Base-by-base conservation (phyloP, 2,329 filamentous ascomycete species). In the Pezicula carpinea region DNA sequence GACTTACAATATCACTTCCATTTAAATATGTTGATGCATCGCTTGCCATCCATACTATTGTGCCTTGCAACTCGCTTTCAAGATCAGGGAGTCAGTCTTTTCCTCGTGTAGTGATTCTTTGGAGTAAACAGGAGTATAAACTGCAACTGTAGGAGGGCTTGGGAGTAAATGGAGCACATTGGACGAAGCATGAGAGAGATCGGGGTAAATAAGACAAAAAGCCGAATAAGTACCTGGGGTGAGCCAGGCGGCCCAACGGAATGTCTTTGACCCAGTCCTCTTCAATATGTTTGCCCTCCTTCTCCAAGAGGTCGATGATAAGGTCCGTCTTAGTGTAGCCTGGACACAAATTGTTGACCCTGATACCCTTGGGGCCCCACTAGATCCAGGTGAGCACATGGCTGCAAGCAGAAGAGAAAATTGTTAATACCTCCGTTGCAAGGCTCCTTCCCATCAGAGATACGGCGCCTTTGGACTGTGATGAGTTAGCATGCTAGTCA, bases 331-430 rank as follows among this genome's bases (percentile, higher is more conserved):
- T 58, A 51, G 75, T 74, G 48, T 75, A 74, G 55, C 82, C 82
- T 0, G 82, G 81, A 39, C 79, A 83, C 39, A 86, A 69, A 1
- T 79, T 83, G 62, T 85, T 86, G 50, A 86, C 76, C 7, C 82
- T 72, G 46, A 86, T 85, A 21, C 76, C 77, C 60, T 80, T 69
- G 15, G 71, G 65, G 17, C 79, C 80, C 80, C 80, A 83, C 66
- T 83, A 33, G n/a, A 29, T 29, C 29, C 10, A n/a, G 52, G 18
- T 33, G 26, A 38, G 18, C 1, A 38, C 22, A 21, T 48, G 44
- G n/a, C 8, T 23, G n/a, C n/a, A 22, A 17, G n/a, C 19, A 40
- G 26, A 40, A 32, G 19, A n/a, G 17, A 23, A 21, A 14, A 10
- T 3, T 11, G 39, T n/a, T 19, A 48, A 41, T 54, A 53, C 56